Percentiles rank a stretch among this genome's conserved stretches.
Conservation (phyloP, 192 early-diverging fungal genomes). For the Coemansia erecta region DNA sequence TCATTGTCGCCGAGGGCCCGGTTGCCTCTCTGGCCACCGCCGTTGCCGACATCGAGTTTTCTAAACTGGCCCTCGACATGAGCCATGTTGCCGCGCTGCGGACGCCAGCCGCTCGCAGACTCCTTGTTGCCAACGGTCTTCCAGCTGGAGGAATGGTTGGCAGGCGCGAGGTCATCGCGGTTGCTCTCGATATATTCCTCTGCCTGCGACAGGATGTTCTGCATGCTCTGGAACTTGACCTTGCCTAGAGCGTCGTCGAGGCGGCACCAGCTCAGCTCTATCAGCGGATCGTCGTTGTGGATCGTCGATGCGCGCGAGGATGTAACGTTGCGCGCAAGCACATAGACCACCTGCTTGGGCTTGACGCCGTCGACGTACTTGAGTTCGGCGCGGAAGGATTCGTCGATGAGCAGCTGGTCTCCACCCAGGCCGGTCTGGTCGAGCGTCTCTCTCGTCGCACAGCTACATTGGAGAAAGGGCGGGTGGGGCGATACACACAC, state of each 20-base stretch:
- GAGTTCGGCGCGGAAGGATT: slow-evolving; percentile 71
- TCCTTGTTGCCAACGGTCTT: slow-evolving; percentile 31
- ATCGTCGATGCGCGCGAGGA: slow-evolving; percentile 53
- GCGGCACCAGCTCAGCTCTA: slow-evolving; percentile 72
- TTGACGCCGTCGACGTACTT: slow-evolving; percentile 78
- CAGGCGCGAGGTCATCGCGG: slow-evolving; percentile 36
- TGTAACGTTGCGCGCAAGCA: slow-evolving; percentile 68
- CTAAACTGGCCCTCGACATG: slow-evolving; percentile 28
- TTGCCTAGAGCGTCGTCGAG: slow-evolving; percentile 67
- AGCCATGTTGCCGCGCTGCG: slow-evolving; percentile 14
- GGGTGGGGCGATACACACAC: too few species aligned
- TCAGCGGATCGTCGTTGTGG: slow-evolving; percentile 22
- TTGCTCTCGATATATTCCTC: slow-evolving; percentile 62
- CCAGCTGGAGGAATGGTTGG: slow-evolving; percentile 31
- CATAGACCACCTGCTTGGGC: slow-evolving; percentile 81
- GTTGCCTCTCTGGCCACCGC: slow-evolving; percentile 14
- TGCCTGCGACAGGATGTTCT: slow-evolving; percentile 73
- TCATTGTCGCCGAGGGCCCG: slow-evolving; percentile 16
- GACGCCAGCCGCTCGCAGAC: slow-evolving; percentile 21
- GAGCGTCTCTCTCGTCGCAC: slow-evolving; percentile 71
- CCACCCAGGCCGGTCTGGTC: slow-evolving; percentile 72
- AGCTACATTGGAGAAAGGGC: slow-evolving; percentile 56
- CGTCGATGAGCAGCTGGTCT: slow-evolving; percentile 68
- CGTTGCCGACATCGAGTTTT: slow-evolving; percentile 17
- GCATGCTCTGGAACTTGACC: slow-evolving; percentile 74